phyloP scores from a whole-genome alignment of 2,329 filamentous ascomycete species.

The Graphilbum ipis-grandicollis region DNA sequence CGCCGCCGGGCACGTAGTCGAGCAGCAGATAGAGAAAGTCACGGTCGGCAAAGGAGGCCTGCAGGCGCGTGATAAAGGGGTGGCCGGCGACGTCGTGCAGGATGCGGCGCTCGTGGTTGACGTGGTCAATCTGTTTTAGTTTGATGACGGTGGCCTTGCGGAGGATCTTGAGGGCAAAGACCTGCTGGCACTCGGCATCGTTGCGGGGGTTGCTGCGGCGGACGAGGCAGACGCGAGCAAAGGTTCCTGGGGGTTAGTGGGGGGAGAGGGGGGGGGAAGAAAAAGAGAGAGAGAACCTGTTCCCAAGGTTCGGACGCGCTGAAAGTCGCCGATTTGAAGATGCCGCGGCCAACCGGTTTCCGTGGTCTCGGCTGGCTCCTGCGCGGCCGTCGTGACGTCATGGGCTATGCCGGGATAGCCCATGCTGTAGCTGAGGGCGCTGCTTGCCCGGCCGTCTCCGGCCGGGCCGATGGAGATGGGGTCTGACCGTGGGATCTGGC shows the following conservation, averaged over 20 bases:
- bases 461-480: neutral
- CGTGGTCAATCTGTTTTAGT: slow-evolving; percentile 75
- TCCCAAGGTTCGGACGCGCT: slow-evolving; percentile 57
- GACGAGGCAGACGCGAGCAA: slow-evolving; percentile 68
- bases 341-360: neutral
- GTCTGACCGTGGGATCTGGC: neutral
- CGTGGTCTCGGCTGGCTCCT: neutral
- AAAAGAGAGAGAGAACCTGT: slow-evolving; percentile 33
- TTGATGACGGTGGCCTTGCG: slow-evolving; percentile 59
- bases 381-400: neutral
- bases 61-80: slow-evolving; percentile 67
- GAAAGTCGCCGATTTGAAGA: slow-evolving; percentile 45
- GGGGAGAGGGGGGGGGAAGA: neutral
- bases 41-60: slow-evolving; percentile 62
- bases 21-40: slow-evolving; percentile 72
- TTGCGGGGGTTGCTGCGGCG: slow-evolving; percentile 35
- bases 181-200: slow-evolving; percentile 38
- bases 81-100: slow-evolving; percentile 62
- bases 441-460: neutral
- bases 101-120: slow-evolving; percentile 66
- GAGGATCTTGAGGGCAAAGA: slow-evolving; percentile 71
- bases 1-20: slow-evolving; percentile 68
- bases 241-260: slow-evolving; percentile 38
- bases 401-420: neutral
- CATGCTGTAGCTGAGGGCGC: neutral